Evolutionary conservation across 2,329 filamentous ascomycete genomes (phyloP).

Genomic region (Rhynchosporium secalis): DNA sequence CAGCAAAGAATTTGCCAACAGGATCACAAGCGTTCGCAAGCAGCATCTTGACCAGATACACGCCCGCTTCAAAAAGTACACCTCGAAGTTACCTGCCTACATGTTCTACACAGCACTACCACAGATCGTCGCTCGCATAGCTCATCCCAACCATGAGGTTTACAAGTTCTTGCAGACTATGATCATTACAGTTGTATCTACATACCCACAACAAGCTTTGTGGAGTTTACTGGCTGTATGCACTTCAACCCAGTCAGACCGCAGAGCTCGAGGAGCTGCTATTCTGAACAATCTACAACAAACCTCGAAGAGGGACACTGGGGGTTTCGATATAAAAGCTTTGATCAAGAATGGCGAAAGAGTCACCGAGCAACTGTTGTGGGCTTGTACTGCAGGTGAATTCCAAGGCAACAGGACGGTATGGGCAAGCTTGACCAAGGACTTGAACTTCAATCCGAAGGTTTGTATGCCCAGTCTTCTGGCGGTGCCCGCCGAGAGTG

Average conservation of each 20-base stretch:
- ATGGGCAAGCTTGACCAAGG: slow-evolving; percentile 70
- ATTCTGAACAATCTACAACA: slow-evolving; percentile 52
- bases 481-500: slow-evolving; percentile 85
- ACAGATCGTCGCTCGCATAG: slow-evolving; percentile 94
- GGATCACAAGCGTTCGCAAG: slow-evolving; percentile 57
- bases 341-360: slow-evolving; percentile 79
- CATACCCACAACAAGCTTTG: slow-evolving; percentile 86
- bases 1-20: slow-evolving; percentile 50
- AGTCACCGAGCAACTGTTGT: slow-evolving; percentile 77
- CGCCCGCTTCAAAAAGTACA: slow-evolving; percentile 75
- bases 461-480: slow-evolving; percentile 75
- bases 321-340: slow-evolving; percentile 59
- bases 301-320: slow-evolving; percentile 48
- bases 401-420: slow-evolving; percentile 69
- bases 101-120: slow-evolving; percentile 82
- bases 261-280: slow-evolving; percentile 54
- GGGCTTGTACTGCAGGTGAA: slow-evolving; percentile 74
- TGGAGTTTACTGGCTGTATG: slow-evolving; percentile 90
- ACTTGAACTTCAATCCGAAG: slow-evolving; percentile 83
- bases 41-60: slow-evolving; percentile 70
- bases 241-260: slow-evolving; percentile 73
- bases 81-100: slow-evolving; percentile 69
- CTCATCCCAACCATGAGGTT: slow-evolving; percentile 76
- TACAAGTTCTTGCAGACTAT: slow-evolving; percentile 76
- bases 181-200: slow-evolving; percentile 79